Conservation (phyloP, 768 basidiomycete genomes). For the Cystobasidium ongulense region DNA sequence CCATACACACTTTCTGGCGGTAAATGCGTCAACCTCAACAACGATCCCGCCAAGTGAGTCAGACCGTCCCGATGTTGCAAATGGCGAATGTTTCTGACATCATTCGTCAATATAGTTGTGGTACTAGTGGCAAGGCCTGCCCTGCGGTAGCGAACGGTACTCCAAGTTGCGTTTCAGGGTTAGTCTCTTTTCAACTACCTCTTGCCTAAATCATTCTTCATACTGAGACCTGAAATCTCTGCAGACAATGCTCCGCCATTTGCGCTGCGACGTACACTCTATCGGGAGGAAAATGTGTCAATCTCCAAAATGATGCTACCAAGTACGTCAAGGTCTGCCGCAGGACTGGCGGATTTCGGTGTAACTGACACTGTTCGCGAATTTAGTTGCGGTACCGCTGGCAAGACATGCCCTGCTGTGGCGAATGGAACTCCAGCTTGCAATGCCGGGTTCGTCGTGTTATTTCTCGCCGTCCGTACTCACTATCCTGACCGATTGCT, state of each 20-base stretch:
- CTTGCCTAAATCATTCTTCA: no score
- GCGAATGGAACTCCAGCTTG: background rate
- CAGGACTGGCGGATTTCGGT: background rate
- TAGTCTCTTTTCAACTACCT: background rate
- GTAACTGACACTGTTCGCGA: background rate
- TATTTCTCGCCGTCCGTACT: background rate
- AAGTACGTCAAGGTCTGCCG: background rate
- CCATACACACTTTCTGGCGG: background rate
- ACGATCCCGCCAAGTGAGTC: background rate
- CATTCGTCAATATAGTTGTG: background rate
- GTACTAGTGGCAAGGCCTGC: background rate
- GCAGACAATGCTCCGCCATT: background rate
- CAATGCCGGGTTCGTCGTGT: background rate
- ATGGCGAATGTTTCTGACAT: no score
- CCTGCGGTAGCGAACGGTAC: background rate
- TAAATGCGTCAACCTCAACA: background rate
- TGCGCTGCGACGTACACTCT: background rate
- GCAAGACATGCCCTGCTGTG: background rate
- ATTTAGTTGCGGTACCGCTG: background rate
- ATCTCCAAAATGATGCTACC: background rate
- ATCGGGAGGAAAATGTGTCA: background rate
- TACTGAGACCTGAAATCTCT: no score
- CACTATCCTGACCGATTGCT: background rate
- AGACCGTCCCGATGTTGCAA: background rate
- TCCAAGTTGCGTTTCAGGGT: background rate